phyloP scores from a whole-genome alignment of 805 yeast genomes.

The Suhomyces vadensis region DNA sequence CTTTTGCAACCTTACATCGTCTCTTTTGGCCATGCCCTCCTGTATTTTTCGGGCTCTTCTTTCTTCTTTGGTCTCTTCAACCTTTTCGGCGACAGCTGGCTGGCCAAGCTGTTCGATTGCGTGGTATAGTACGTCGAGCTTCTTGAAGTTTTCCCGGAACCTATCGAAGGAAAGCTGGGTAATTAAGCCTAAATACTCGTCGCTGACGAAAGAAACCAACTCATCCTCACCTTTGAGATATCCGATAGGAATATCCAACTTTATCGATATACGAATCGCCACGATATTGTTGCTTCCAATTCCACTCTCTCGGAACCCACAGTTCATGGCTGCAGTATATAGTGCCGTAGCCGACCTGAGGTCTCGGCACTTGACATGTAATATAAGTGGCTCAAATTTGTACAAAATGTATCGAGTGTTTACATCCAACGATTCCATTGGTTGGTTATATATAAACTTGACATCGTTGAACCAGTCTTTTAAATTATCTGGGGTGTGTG shows the following conservation, averaged over 20 bases:
- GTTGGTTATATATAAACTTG: conserved; percentile 18
- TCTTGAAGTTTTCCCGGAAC: conserved; percentile 63
- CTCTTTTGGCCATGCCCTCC: conserved; percentile 49
- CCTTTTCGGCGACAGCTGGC: conserved; percentile 3
- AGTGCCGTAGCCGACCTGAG: conserved; percentile 56
- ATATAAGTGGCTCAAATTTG: conserved; percentile 83
- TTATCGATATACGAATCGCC: conserved; percentile 73
- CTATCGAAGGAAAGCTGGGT: conserved; percentile 60
- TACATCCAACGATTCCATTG: conserved; percentile 4
- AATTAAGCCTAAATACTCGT: conserved; percentile 51
- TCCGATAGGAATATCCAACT: conserved; percentile 78
- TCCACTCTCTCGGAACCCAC: conserved; percentile 88
- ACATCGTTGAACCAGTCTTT: conserved; percentile 48
- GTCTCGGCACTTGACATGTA: conserved; percentile 79
- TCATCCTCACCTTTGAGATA: conserved; percentile 33
- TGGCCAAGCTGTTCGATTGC: conserved; percentile 39
- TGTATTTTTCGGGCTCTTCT: conserved; percentile 52
- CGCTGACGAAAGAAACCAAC: conserved; percentile 48
- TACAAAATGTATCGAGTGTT: conserved; percentile 59
- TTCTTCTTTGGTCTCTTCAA: conserved; percentile 55
- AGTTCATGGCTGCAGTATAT: conserved; percentile 71
- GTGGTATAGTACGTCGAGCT: conserved; percentile 49
- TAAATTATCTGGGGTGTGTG: conserved; percentile 59
- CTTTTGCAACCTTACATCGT: conserved; percentile 26
- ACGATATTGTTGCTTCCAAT: conserved; percentile 78